Base-by-base conservation (phyloP, 2,329 filamentous ascomycete genomes). In the Elsinoe perseae region DNA sequence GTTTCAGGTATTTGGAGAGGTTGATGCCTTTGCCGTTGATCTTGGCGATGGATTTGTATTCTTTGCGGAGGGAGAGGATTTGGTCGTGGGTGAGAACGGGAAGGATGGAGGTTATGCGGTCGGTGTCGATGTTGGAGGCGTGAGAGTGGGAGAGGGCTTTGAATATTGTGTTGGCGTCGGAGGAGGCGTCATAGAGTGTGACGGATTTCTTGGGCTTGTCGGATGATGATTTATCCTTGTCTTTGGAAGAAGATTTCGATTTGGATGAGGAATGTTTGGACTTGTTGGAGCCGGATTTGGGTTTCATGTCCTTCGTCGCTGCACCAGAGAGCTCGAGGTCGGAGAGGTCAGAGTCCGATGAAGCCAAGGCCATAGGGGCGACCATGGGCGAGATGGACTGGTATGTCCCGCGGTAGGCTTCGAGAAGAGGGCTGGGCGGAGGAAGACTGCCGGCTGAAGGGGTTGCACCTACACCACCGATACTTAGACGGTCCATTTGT, bases 341-440 rank as follows among this genome's bases (percentile, higher is more conserved):
- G 23, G 75, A 76, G 23, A 79, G 67, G 20, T 81, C 80, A 8
- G 83, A 76, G 32, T 79, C 75, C 34, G 65, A 83, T 2, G 40
- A 44, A 66, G 64, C 84, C 21, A 70, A 76, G 21, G 91, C 75
- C 64, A 81, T 75, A 0, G 91, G 89, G 0, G 90, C 90, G 0
- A 91, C 91, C 89, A 96, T 95, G 0, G 92, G 91, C 0, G 91
- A 95, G 64, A 95, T 87, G 57, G 88, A 89, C 70, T 97, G 92
- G 65, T 95, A 97, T 0, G 91, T 95, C 36, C 92, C 92, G 60
- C 85, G 86, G 71, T 97, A 97, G 0, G 93, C 85, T 72, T 97
- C 92, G 1, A 95, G 81, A 50, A 97, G 77, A 0, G 92, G 93
- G 60, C 89, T 95, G 1, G 82, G 82, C 0, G 90, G 89, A 1